Percentiles rank a stretch among this genome's conserved stretches.
These are phyloP conservation scores for Ceriops tagal DNA, from an alignment of 345 rosid species.

Conservation along the genomic window DNA sequence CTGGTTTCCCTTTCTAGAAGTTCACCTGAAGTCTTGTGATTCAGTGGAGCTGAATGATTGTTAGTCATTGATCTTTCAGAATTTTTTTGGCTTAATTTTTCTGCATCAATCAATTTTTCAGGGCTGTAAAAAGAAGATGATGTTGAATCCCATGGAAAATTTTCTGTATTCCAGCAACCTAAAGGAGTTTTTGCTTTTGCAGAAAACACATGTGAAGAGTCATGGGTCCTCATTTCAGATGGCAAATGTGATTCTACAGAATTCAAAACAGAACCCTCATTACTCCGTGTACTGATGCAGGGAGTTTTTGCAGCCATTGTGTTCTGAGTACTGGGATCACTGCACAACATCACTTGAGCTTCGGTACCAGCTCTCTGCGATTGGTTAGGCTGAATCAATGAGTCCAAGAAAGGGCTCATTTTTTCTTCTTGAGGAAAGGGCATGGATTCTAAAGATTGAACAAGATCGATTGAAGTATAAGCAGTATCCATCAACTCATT, in stretches of 20 bases:
- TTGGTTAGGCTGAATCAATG: conserved; percentile 1
- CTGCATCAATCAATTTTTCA: conserved; percentile 19
- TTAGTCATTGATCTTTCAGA: conserved; percentile 13
- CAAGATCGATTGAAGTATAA: conserved; percentile 30
- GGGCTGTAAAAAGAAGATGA: conserved; percentile 11
- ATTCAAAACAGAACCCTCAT: conserved; percentile 42
- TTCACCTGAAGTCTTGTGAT: conserved; percentile 8
- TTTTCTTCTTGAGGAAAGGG: conserved; percentile 18
- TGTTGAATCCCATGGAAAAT: conserved; percentile 11
- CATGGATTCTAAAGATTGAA: conserved; percentile 12
- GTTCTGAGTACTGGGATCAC: conserved; percentile 7
- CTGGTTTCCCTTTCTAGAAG: conserved; percentile 26
- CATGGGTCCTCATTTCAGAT: conserved; percentile 16
- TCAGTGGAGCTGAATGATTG: conserved; percentile 13
- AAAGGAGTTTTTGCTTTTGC: conserved; percentile 6
- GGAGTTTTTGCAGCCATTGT: conserved; percentile 20
- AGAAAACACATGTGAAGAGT: not conserved
- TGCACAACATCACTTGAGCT: conserved; percentile 14
- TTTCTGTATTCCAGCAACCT: not conserved
- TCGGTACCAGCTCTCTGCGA: conserved; percentile 5
- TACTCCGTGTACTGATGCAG: conserved; percentile 37
- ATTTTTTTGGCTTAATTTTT: conserved; percentile 4
- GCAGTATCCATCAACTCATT: conserved; percentile 39
- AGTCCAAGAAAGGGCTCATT: conserved; percentile 15
- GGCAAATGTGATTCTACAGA: conserved; percentile 29